Base-by-base conservation (phyloP, 2,329 filamentous ascomycete species). In the Fusarium sp. region DNA sequence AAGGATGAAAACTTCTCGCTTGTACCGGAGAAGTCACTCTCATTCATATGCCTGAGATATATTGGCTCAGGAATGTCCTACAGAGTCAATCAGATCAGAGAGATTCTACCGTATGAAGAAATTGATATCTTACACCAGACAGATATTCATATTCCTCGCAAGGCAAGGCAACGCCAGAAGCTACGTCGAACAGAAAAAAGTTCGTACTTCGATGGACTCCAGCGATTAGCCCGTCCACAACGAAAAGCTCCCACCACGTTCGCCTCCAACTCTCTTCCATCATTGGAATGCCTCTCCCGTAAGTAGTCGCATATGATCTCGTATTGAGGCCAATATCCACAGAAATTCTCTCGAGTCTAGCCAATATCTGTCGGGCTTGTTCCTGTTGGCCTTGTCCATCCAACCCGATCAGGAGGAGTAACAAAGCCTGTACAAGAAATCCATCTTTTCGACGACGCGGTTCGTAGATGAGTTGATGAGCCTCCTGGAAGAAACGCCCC, bases 221-320 rank as follows among this genome's bases (percentile, higher is more conserved):
- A 10, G 94, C 93, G 73, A 97, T 88, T 88, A 97, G 92, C 61
- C 92, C 93, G 79, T 97, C 94, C 20, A 94, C 88, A n/a, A 93
- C 88, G 78, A 92, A 95, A 8, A 90, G 79, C 70, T 90, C 94
- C 95, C 95, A 98, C 95, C 95, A 98, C 3, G 95, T 98, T 65
- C 95, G 88, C 24, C 94, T 89, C 89, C 94, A 92, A 79, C 92
- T 93, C 81, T 98, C 95, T 79, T 95, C 93, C 7, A 95, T 79
- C 4, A 94, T 85, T 0, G 89, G 86, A 66, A 92, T 89, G 10
- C 90, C 89, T 33, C 87, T 85, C 22, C 92, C 91, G 75, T 94
- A 85, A 10, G 86, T 81, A 0, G 86, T 82, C 2, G 94, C 91
- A 79, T 91, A 97, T 0, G 88, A 86, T 53, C 89, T 86, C 15